Percentiles rank a stretch among this genome's conserved stretches.
phyloP scores from a whole-genome alignment of 257 asterid species.

The Euphrasia confusa region DNA sequence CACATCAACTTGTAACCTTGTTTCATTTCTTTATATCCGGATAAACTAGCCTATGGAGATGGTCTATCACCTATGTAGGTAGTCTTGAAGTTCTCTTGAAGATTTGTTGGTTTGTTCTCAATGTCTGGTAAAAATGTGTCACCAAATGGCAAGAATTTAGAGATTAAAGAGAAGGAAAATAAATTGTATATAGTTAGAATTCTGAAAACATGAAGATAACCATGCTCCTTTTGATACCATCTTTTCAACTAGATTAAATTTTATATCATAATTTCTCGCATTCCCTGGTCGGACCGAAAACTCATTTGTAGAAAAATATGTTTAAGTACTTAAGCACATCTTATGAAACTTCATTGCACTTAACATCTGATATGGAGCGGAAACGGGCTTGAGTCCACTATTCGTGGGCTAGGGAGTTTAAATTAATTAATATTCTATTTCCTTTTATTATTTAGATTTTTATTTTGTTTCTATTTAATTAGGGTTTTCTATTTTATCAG shows the following conservation, averaged over 20 bases:
- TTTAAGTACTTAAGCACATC: not conserved
- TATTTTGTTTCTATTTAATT: no score
- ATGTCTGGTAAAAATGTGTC: not conserved
- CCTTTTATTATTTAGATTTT: no score
- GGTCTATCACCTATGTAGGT: not conserved
- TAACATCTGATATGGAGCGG: no score
- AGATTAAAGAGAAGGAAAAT: slow-evolving; percentile 4
- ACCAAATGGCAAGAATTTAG: slow-evolving; percentile 4
- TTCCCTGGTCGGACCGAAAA: not conserved
- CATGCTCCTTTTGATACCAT: slow-evolving; percentile 1
- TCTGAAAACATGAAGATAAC: slow-evolving; percentile 3
- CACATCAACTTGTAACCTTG: not conserved
- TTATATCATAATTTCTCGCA: not conserved
- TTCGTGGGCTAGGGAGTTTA: no score
- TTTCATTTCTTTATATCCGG: not conserved
- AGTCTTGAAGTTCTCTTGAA: not conserved
- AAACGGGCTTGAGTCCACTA: no score
- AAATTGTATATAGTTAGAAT: not conserved
- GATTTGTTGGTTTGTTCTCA: slow-evolving; percentile 2
- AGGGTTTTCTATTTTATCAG: no score
- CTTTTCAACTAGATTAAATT: not conserved
- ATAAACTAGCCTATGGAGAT: not conserved
- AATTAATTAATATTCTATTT: no score
- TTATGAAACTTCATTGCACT: not conserved
- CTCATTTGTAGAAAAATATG: no score